Conservation (phyloP, 768 basidiomycete species). For the Pisolithus sp. region DNA sequence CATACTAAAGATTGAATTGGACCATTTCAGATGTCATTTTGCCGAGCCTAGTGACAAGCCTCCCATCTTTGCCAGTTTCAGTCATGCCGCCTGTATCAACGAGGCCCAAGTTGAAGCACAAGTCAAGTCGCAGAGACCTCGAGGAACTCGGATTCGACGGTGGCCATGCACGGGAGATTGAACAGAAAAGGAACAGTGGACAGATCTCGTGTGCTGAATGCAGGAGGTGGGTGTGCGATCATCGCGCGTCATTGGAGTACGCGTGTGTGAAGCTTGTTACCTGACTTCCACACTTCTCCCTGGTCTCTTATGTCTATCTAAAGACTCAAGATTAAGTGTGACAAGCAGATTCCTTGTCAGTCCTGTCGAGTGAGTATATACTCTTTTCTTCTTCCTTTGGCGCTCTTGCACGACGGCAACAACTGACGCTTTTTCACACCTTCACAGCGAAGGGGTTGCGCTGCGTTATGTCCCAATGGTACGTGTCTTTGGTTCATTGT, state of each 20-base stretch:
- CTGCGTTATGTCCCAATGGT: constrained; percentile 69
- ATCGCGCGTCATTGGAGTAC: constrained; percentile 29
- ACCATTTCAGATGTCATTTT: constrained; percentile 4
- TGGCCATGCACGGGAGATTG: constrained; percentile 58
- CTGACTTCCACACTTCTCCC: background rate
- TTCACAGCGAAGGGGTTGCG: constrained; percentile 56
- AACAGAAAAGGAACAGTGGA: constrained; percentile 67
- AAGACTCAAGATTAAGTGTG: constrained; percentile 75
- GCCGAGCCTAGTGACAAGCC: background rate
- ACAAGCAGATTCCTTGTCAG: constrained; percentile 76
- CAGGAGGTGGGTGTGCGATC: constrained; percentile 55
- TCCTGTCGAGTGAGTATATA: constrained; percentile 53
- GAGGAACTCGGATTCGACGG: constrained; percentile 48
- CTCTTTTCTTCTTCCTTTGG: background rate
- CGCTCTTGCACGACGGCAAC: background rate
- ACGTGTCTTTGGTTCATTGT: constrained; percentile 12
- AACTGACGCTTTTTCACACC: background rate
- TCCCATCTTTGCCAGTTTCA: constrained; percentile 6
- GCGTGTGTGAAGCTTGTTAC: background rate
- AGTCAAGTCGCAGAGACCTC: constrained; percentile 41
- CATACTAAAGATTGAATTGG: no score
- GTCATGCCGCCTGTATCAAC: constrained; percentile 53
- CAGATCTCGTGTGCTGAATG: constrained; percentile 79
- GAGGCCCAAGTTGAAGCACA: constrained; percentile 46
- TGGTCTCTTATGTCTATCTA: background rate